These are phyloP conservation scores for Trapa bicornis DNA, from an alignment of 345 rosid species.

Conservation along the genomic window DNA sequence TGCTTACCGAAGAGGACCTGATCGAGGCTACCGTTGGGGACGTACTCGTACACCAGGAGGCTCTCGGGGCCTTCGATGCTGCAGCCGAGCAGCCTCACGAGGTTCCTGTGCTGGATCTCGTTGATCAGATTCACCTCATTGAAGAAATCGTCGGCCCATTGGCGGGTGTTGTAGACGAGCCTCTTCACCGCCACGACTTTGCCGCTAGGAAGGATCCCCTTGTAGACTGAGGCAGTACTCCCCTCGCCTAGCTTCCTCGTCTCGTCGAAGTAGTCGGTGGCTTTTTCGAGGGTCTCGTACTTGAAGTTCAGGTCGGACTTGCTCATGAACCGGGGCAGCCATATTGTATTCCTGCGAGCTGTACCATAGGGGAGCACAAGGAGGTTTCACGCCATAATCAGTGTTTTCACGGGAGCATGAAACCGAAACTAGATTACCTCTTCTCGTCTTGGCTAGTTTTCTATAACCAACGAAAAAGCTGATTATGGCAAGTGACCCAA, in stretches of 20 bases:
- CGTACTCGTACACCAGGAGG: constrained; percentile 71
- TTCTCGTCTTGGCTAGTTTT: constrained; percentile 3
- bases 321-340: constrained; percentile 7
- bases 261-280: constrained; percentile 45
- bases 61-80: constrained; percentile 84
- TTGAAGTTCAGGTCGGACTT: constrained; percentile 29
- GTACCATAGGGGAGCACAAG: background rate
- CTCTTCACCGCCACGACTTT: constrained; percentile 57
- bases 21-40: constrained; percentile 63
- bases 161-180: constrained; percentile 44
- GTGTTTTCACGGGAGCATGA: background rate
- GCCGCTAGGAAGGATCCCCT: constrained; percentile 63
- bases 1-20: constrained; percentile 56
- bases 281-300: constrained; percentile 58
- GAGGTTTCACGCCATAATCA: no score
- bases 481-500: constrained; percentile 2
- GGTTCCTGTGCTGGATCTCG: constrained; percentile 51
- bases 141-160: constrained; percentile 77
- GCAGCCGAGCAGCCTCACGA: constrained; percentile 66
- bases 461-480: constrained; percentile 5
- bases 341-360: background rate
- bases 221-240: constrained; percentile 70
- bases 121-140: constrained; percentile 68
- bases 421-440: constrained; percentile 2
- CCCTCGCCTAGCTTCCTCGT: constrained; percentile 72